Percentiles rank a stretch among this genome's conserved stretches.
Conservation (phyloP, 1,139 yeast genomes). For the Wickerhamomyces sp. region DNA sequence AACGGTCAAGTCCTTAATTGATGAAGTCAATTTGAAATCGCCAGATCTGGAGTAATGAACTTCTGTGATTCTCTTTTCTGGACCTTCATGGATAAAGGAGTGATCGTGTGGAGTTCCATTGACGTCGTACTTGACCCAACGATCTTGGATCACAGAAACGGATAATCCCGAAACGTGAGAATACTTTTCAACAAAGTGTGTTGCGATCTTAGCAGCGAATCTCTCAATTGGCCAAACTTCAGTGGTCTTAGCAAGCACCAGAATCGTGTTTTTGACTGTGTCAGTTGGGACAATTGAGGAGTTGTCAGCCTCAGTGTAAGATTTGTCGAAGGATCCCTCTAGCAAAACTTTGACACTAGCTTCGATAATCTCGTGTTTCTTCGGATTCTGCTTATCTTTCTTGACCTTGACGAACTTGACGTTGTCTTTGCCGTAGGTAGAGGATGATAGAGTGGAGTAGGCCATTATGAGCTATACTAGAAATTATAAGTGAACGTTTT, state of each 20-base stretch:
- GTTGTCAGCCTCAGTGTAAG: slow-evolving; percentile 87
- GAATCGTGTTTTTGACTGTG: slow-evolving; percentile 85
- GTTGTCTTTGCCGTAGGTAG: slow-evolving; percentile 86
- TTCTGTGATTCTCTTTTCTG: slow-evolving; percentile 62
- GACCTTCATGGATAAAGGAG: slow-evolving; percentile 80
- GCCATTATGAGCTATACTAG: too few species aligned
- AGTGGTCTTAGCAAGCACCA: slow-evolving; percentile 72
- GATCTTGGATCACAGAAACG: slow-evolving; percentile 60
- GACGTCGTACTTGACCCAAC: slow-evolving; percentile 74
- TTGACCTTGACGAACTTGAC: slow-evolving; percentile 87
- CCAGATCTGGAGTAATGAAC: slow-evolving; percentile 46
- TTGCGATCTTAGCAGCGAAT: slow-evolving; percentile 79
- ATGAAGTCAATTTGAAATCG: slow-evolving; percentile 55
- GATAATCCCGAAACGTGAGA: slow-evolving; percentile 69
- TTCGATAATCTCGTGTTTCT: slow-evolving; percentile 75
- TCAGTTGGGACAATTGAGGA: slow-evolving; percentile 89
- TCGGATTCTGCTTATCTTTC: slow-evolving; percentile 64
- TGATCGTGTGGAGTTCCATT: slow-evolving; percentile 75
- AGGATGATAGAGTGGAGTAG: slow-evolving; percentile 30
- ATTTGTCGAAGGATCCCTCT: slow-evolving; percentile 69
- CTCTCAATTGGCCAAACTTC: slow-evolving; percentile 88
- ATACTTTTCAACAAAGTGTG: slow-evolving; percentile 75
- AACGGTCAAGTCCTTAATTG: slow-evolving; percentile 79
- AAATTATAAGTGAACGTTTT: too few species aligned
- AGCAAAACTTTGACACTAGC: slow-evolving; percentile 74